Evolutionary conservation across 2,329 filamentous ascomycete genomes (phyloP).

Genomic region (Endocalyx cinctus): DNA sequence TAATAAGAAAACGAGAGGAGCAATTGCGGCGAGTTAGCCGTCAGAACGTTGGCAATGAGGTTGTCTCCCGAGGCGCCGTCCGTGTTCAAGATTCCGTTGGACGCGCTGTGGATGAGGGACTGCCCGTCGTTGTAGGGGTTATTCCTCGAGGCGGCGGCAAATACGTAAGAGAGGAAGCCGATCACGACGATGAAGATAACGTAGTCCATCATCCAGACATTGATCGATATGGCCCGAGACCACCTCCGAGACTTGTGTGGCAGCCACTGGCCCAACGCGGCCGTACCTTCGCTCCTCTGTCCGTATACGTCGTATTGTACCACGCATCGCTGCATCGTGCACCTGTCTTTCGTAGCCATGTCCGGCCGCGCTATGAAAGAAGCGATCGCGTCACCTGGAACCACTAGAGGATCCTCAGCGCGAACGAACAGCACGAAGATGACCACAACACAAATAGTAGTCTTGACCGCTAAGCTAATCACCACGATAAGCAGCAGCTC

Average conservation of each 20-base stretch:
- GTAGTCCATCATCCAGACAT: background rate
- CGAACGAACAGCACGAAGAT: background rate
- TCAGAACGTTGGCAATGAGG: background rate
- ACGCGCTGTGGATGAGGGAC: background rate
- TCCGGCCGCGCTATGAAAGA: conserved; percentile 2
- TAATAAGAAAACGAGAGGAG: conserved; percentile 18
- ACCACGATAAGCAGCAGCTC: background rate
- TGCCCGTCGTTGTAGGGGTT: conserved; percentile 2
- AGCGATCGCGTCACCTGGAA: conserved; percentile 3
- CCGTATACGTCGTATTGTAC: no score
- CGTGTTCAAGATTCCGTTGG: background rate
- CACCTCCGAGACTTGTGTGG: background rate
- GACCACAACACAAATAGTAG: background rate
- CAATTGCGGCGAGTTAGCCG: conserved; percentile 15
- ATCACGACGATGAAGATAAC: conserved; percentile 1
- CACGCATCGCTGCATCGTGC: conserved; percentile 1
- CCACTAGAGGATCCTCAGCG: background rate
- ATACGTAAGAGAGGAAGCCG: background rate
- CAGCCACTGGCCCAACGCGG: background rate
- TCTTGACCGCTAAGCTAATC: conserved; percentile 1
- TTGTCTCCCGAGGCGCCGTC: background rate
- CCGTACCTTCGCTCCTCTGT: no score
- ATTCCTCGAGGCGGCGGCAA: background rate
- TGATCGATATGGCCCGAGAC: background rate
- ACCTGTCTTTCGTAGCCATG: background rate